Evolutionary conservation across 176 grass and related monocot genomes (phyloP).

Genomic region (Cymbopogon citratus): DNA sequence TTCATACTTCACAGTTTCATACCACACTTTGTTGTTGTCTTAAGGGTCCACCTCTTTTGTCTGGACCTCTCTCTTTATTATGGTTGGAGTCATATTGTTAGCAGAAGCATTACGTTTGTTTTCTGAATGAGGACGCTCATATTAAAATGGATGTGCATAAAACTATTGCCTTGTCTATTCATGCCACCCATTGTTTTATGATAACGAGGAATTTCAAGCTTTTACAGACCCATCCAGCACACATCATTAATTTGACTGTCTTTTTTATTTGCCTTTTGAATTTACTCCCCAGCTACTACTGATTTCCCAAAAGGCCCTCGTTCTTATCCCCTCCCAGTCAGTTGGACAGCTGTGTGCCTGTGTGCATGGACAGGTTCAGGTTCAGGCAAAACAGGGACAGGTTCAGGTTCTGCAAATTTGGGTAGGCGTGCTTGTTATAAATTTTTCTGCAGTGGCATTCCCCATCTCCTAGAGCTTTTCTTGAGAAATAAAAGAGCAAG

Average conservation of each 20-base stretch:
- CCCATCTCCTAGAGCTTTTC: background rate
- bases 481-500: background rate
- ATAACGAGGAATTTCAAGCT: constrained; percentile 31
- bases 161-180: constrained; percentile 32
- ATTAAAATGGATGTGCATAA: constrained; percentile 12
- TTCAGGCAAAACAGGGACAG: background rate
- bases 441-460: background rate
- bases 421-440: constrained; percentile 1
- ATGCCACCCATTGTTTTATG: constrained; percentile 26
- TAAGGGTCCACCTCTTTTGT: background rate
- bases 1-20: background rate
- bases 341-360: constrained; percentile 25
- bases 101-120: background rate
- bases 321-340: background rate
- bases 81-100: background rate
- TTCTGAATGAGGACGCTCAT: background rate
- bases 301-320: constrained; percentile 8
- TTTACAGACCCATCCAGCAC: constrained; percentile 39
- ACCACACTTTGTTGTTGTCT: background rate
- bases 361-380: background rate
- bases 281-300: background rate
- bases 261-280: constrained; percentile 21
- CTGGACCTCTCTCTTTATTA: background rate
- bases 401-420: background rate
- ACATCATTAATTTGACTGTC: constrained; percentile 36